Conservation (phyloP, 192 early-diverging fungal genomes). For the Umbelopsis vinacea region DNA sequence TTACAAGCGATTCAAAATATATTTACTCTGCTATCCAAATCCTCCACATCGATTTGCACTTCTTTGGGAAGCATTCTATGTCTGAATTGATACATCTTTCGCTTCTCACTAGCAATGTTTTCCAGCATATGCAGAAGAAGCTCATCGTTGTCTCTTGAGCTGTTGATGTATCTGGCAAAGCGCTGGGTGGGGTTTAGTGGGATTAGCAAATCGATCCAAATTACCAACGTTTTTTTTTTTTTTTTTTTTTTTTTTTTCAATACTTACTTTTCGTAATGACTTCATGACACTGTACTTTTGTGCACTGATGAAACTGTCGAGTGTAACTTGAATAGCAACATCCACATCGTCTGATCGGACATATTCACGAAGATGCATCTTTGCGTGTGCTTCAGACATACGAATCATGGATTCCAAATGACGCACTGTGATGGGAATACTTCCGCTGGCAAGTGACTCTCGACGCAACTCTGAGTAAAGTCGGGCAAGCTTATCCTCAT, state of each 20-base stretch:
- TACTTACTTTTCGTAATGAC: constrained; percentile 68
- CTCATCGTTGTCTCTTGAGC: constrained; percentile 80
- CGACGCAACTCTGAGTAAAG: constrained; percentile 92
- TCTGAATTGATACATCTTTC: constrained; percentile 72
- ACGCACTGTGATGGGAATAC: constrained; percentile 88
- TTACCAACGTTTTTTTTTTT: too few species aligned
- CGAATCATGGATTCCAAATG: constrained; percentile 88
- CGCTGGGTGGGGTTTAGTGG: constrained; percentile 37
- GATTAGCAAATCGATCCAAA: constrained; percentile 1
- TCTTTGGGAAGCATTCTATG: constrained; percentile 59
- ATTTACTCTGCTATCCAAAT: constrained; percentile 58
- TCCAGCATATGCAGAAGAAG: constrained; percentile 77
- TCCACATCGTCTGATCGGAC: constrained; percentile 92
- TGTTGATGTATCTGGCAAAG: constrained; percentile 85
- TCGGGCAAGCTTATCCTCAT: constrained; percentile 85
- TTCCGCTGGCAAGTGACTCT: constrained; percentile 75
- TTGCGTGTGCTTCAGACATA: constrained; percentile 87
- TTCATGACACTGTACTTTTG: constrained; percentile 94
- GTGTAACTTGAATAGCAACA: constrained; percentile 86
- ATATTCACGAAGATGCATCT: constrained; percentile 94
- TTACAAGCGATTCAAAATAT: neutral
- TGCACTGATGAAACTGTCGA: constrained; percentile 89
- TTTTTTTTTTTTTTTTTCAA: too few species aligned
- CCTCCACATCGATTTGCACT: constrained; percentile 64
- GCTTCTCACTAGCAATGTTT: constrained; percentile 73